phyloP scores from a whole-genome alignment of 2,329 filamentous ascomycete species.

The Colletotrichum chrysophilum region DNA sequence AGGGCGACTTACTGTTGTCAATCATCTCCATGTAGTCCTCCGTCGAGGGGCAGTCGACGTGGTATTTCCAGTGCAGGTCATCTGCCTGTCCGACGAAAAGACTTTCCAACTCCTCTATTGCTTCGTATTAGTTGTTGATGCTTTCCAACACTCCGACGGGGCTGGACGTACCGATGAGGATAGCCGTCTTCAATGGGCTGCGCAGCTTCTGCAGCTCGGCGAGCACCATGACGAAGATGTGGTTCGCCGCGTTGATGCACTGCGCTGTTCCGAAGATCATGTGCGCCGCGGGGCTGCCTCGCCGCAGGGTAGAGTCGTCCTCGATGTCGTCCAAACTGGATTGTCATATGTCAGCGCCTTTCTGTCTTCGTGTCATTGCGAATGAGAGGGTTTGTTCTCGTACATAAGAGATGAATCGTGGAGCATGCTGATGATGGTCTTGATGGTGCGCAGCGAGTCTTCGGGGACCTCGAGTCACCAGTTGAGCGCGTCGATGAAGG shows the following conservation, averaged over 20 bases:
- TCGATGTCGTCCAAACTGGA: conserved; percentile 77
- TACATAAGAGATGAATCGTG: background rate
- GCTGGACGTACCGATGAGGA: background rate
- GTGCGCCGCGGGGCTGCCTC: conserved; percentile 83
- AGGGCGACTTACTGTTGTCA: background rate
- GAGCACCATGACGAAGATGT: conserved; percentile 82
- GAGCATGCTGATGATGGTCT: background rate
- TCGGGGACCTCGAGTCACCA: background rate
- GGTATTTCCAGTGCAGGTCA: conserved; percentile 90
- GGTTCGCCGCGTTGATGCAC: conserved; percentile 90
- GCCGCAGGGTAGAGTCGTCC: conserved; percentile 76
- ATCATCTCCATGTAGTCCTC: conserved; percentile 90
- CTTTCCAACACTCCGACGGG: fast-evolving
- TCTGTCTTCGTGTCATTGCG: too few species aligned
- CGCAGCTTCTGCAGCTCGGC: conserved; percentile 44
- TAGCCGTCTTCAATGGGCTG: background rate
- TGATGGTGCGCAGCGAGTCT: background rate
- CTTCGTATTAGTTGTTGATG: conserved; percentile 47
- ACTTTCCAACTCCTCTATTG: conserved; percentile 58
- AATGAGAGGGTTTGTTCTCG: fast-evolving
- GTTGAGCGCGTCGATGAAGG: background rate
- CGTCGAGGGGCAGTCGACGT: conserved; percentile 80
- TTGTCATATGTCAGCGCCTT: too few species aligned
- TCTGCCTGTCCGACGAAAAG: conserved; percentile 87
- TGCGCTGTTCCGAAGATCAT: conserved; percentile 84